A percentile compares a stretch with the other conserved stretches of the same genome.
These are phyloP conservation scores for Colletotrichum ledebouriae DNA, from an alignment of 2,329 filamentous ascomycete genomes.

Conservation along the genomic window DNA sequence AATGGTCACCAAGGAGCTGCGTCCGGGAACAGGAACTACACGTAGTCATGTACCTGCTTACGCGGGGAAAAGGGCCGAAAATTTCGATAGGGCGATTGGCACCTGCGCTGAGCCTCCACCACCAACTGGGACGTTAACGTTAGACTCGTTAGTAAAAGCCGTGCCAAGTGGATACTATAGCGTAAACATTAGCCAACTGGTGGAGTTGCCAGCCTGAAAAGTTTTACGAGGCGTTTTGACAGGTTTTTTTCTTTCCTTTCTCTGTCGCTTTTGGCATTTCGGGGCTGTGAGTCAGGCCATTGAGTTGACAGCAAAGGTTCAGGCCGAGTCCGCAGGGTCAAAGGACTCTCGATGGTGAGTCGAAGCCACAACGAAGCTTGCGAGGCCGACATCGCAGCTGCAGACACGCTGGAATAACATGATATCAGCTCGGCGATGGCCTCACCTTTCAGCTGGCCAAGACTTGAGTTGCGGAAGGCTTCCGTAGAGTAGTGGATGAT, in stretches of 20 bases:
- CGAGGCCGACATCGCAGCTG: not conserved
- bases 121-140: slow-evolving; percentile 30
- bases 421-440: not conserved
- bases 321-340: not conserved
- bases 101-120: slow-evolving; percentile 12
- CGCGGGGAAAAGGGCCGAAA: slow-evolving; percentile 39
- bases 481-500: slow-evolving; percentile 27
- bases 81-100: slow-evolving; percentile 7
- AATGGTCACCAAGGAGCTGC: not conserved
- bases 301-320: not conserved
- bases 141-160: slow-evolving; percentile 8
- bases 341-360: no score
- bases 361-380: not conserved
- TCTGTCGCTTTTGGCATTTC: slow-evolving; percentile 1
- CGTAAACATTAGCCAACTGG: slow-evolving; percentile 40
- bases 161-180: slow-evolving; percentile 34
- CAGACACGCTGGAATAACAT: slow-evolving; percentile 3
- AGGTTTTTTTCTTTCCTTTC: not conserved
- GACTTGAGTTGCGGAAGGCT: slow-evolving; percentile 25
- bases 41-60: no score
- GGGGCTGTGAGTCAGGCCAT: slow-evolving; percentile 5
- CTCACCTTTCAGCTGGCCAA: slow-evolving; percentile 2
- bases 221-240: slow-evolving; percentile 33
- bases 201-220: slow-evolving; percentile 34
- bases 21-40: no score